Evolutionary conservation across 305 asterid species (phyloP).

Genomic region (Fraxinus sp.): DNA sequence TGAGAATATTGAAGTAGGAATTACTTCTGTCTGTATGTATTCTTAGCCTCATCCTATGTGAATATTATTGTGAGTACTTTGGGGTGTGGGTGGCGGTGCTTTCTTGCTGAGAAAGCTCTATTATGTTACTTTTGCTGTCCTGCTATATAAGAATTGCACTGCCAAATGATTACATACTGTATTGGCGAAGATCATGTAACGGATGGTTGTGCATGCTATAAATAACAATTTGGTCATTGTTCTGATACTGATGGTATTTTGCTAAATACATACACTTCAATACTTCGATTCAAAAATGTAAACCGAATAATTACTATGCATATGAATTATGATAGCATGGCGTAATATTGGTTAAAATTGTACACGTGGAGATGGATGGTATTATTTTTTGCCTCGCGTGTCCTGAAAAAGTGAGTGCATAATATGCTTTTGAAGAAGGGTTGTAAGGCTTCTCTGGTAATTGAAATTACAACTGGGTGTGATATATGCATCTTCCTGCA

Average conservation of each 20-base stretch:
- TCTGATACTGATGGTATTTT: background rate
- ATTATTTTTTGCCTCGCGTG: background rate
- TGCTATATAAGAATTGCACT: background rate
- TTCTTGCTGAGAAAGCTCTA: background rate
- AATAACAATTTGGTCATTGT: background rate
- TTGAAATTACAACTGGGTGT: background rate
- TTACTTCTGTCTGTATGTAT: background rate
- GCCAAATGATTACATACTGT: background rate
- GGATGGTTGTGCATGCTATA: background rate
- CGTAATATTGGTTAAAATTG: background rate
- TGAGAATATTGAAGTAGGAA: constrained; percentile 9
- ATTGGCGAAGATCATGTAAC: background rate
- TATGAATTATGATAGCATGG: background rate
- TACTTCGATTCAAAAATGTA: background rate
- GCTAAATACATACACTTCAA: background rate
- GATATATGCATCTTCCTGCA: background rate
- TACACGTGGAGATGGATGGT: background rate
- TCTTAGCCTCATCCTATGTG: background rate
- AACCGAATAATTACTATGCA: background rate
- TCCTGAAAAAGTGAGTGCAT: background rate
- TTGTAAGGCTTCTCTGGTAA: background rate
- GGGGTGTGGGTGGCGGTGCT: background rate
- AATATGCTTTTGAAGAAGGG: background rate
- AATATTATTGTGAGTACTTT: background rate
- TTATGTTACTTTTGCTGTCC: background rate